A percentile compares a stretch with the other conserved stretches of the same genome.
These are phyloP conservation scores for Dioszegia crocea DNA, from an alignment of 768 basidiomycete genomes.

Conservation along the genomic window DNA sequence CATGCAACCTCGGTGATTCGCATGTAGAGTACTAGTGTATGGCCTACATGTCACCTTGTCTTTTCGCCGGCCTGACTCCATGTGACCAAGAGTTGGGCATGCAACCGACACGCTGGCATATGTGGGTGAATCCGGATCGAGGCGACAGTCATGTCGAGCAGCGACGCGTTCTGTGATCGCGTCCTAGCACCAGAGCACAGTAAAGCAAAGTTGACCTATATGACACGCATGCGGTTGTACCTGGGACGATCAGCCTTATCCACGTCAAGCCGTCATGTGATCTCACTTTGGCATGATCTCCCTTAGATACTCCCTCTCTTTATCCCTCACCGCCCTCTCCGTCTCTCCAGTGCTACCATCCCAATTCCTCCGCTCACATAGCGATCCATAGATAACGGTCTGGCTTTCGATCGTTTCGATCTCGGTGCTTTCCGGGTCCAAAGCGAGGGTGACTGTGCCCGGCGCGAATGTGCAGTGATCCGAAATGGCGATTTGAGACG, in stretches of 20 bases:
- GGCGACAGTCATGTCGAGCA: no score
- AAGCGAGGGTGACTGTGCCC: slow-evolving; percentile 23
- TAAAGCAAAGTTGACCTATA: no score
- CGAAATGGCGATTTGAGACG: slow-evolving; percentile 61
- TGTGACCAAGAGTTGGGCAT: no score
- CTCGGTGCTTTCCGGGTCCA: neutral
- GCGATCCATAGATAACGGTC: slow-evolving; percentile 75
- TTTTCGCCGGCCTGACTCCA: no score
- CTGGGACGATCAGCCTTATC: neutral
- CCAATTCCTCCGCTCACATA: slow-evolving; percentile 69
- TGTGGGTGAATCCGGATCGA: no score
- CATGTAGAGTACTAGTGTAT: no score
- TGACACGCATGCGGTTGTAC: slow-evolving; percentile 23
- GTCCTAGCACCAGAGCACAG: no score
- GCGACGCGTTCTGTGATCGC: no score
- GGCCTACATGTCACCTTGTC: no score
- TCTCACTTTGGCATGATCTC: slow-evolving; percentile 60
- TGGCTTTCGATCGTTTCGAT: slow-evolving; percentile 75
- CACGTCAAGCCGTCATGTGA: neutral
- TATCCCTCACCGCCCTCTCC: slow-evolving; percentile 73
- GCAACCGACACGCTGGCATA: no score
- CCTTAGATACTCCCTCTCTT: slow-evolving; percentile 84
- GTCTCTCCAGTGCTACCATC: slow-evolving; percentile 78
- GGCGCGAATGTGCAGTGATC: slow-evolving; percentile 16
- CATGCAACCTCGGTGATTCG: no score